Conservation (phyloP, 2,329 filamentous ascomycete genomes). For the Moelleriella libera region DNA sequence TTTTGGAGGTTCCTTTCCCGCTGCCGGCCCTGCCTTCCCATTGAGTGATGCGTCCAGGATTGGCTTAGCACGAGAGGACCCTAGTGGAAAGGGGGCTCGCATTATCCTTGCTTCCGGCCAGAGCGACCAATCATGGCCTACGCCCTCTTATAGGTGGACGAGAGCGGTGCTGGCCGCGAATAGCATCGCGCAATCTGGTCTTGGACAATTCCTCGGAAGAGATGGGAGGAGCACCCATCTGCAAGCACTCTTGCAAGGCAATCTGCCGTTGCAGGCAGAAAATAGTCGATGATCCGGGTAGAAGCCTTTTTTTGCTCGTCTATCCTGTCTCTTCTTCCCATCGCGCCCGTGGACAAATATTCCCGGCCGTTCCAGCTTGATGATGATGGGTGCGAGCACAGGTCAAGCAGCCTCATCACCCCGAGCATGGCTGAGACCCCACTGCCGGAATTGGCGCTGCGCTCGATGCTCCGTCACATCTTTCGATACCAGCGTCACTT, state of each 20-base stretch:
- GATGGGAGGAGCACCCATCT: neutral
- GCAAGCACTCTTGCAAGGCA: neutral
- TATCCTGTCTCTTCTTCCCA: neutral
- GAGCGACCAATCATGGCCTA: neutral
- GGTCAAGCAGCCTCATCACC: neutral
- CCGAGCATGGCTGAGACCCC: neutral
- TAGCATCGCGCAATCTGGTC: conserved; percentile 3
- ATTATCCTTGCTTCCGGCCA: conserved; percentile 5
- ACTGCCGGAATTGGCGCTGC: neutral
- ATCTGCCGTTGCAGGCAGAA: too few relatives aligned
- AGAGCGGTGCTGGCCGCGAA: conserved; percentile 3
- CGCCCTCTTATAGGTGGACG: neutral
- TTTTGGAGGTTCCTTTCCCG: conserved; percentile 4
- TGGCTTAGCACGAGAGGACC: neutral
- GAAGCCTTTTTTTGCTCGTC: too few relatives aligned
- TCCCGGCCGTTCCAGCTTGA: neutral
- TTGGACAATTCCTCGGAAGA: neutral
- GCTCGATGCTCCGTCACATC: neutral
- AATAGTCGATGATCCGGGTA: too few relatives aligned
- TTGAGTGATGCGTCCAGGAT: neutral
- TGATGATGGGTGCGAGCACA: neutral
- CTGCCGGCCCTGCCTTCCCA: conserved; percentile 1
- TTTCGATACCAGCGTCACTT: neutral
- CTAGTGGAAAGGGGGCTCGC: conserved; percentile 2
- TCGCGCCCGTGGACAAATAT: neutral